Evolutionary conservation across 176 grass and related monocot species (phyloP), one percentile per base, ranked within the genome.

Genomic region (Triticum timopheevii): DNA sequence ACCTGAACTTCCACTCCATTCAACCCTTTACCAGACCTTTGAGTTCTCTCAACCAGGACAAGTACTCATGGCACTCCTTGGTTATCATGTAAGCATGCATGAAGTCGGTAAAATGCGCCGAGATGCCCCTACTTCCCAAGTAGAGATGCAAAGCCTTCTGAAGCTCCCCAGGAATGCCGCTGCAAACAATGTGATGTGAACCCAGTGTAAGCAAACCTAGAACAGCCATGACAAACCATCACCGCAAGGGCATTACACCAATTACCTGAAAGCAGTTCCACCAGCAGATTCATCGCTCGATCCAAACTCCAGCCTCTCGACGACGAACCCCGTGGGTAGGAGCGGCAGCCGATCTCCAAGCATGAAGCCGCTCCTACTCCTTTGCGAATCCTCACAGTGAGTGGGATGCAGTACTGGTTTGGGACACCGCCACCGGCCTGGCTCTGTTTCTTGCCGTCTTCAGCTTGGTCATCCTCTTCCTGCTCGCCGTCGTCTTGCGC

Each of bases 1-100:
- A 10, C 49, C 5, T n/a, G 4, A 42, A 16, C 49, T 20, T 45
- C 17, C 19, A 45, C 31, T 54, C 25, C 12, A 63, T 52, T 86
- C 73, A 90, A 75, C 13, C 34, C 80, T 59, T 79, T 34, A 90
- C 54, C 80, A 79, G 30, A 17, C 58, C 61, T 76, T 90, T 87
- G 45, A 90, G 40, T 74, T 83, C 87, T 73, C 80, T 87, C 66
- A 90, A 45, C 89, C 89, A 90, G 44, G 80, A 54, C 13, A 90
- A 66, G n/a, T 90, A 90, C 54, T 90, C 89, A 47, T 74, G 66
- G 58, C 89, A 87, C 25, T 87, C 84, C 22, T 90, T 83, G 11
- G 83, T 90, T 83, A 90, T 90, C 89, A 90, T 87, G 67, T 90
- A 87, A 0, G 89, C 89, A 28, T 83, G 89, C 9, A 87, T 25